Conservation (phyloP, 2,329 filamentous ascomycete species). For the Ophiostoma himal-ulmi region DNA sequence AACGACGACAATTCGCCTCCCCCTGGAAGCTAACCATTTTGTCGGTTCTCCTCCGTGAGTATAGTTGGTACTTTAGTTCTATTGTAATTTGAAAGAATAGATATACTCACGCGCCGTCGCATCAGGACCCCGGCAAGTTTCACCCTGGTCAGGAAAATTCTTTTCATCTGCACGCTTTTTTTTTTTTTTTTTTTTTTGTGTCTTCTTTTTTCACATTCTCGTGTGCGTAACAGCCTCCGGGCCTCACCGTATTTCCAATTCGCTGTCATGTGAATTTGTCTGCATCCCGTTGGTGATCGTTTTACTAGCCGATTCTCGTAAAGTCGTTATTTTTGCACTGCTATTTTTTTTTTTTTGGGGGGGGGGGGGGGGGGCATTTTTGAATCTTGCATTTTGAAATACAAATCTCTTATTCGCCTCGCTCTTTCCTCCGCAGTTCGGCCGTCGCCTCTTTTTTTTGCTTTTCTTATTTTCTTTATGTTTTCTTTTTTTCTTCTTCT, state of each 20-base stretch:
- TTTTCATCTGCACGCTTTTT: not conserved
- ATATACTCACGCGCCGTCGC: not conserved
- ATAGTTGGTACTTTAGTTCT: too few relatives aligned
- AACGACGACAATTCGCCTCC: slow-evolving; percentile 11
- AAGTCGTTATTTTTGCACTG: too few relatives aligned
- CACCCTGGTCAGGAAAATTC: not conserved
- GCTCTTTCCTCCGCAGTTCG: not conserved
- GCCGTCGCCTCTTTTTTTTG: not conserved
- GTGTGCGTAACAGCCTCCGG: not conserved
- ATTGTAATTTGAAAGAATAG: not conserved
- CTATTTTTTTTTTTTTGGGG: too few relatives aligned
- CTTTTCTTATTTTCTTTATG: not conserved
- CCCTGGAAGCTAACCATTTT: not conserved
- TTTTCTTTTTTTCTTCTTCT: not conserved
- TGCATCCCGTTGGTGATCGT: not conserved
- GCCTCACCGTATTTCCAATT: slow-evolving; percentile 14
- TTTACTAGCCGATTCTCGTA: not conserved
- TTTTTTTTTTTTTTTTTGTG: not conserved
- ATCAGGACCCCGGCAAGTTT: slow-evolving; percentile 8
- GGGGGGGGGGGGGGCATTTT: too few relatives aligned
- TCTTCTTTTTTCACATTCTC: not conserved
- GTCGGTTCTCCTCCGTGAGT: not conserved
- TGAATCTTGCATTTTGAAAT: not conserved
- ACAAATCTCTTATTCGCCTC: not conserved
- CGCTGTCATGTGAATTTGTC: not conserved